Base-by-base conservation (phyloP, 2,329 filamentous ascomycete species). In the Fusarium equiseti region DNA sequence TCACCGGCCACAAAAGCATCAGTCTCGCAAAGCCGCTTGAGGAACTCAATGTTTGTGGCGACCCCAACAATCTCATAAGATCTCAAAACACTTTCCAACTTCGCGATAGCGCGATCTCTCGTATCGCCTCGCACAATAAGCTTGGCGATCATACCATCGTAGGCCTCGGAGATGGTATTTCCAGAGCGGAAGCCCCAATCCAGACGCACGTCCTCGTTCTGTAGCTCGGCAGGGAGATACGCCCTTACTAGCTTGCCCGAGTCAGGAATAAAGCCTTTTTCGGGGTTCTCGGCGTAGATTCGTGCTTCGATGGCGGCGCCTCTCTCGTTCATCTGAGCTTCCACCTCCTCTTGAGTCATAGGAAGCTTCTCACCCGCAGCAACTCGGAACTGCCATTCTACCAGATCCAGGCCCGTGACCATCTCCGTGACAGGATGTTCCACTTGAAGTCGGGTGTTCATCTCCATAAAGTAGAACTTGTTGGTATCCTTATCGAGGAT, bases 121-220 rank as follows among this genome's bases (percentile, higher is more conserved):
- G 91, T 91, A 18, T 89, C 87, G 1, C 93, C 96, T 62, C 93
- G 89, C 8, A 98, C 94, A 74, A 99, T 99, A 55, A 99, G 88
- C 82, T 99, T 99, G 46, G 96, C 93, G 73, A 99, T 97, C 96
- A 99, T 99, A 29, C 96, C 96, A 75, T 99, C 96, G 80, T 99
- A 99, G 58, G 96, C 93, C 63, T 95, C 93, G 0, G 95, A 97
- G 5, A 99, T 93, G 68, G 94, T 93, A 78, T 97, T 95, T 27
- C 96, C 96, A 73, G 94, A 87, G 29, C 95, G 89, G 79, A 98
- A 98, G 3, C 96, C 96, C 48, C 95, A 94, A 77, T 99, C 96
- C 71, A 99, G 94, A 43, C 96, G 90, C 32, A 98, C 88, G 69
- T 94, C 92, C 1, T 91, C 86, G 40, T 55, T 73, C 27, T 73